Conservation (phyloP, 73 alveolate genomes). For the Effrenium voratum region DNA sequence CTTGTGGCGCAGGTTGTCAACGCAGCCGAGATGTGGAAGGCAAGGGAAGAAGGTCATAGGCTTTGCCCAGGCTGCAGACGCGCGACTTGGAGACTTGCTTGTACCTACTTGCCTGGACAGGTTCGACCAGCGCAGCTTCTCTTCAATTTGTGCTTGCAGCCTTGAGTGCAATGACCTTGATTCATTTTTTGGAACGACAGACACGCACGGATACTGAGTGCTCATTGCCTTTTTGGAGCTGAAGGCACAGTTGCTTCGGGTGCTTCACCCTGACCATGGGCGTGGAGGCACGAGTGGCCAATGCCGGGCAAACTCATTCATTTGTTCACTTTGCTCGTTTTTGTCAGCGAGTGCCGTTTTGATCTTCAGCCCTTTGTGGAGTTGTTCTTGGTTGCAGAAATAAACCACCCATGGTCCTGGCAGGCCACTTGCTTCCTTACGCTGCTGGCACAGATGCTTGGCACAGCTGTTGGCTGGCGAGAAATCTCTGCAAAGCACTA, state of each 20-base stretch:
- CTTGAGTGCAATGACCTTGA: not conserved
- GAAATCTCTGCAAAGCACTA: not conserved
- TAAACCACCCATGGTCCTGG: not conserved
- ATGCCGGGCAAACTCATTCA: too few relatives aligned
- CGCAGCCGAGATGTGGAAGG: constrained; percentile 58
- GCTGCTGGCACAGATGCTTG: constrained; percentile 54
- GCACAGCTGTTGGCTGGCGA: not conserved
- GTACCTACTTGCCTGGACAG: not conserved
- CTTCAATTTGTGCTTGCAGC: not conserved
- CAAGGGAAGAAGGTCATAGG: not conserved
- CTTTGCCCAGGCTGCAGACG: not conserved
- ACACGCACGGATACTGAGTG: not conserved
- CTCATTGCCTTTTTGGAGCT: not conserved
- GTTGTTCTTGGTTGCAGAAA: not conserved
- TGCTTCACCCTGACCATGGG: constrained; percentile 79
- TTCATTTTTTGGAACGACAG: not conserved
- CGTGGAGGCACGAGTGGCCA: constrained; percentile 55
- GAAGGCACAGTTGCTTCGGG: constrained; percentile 92
- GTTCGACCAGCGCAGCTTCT: constrained; percentile 71
- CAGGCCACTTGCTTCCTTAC: constrained; percentile 78
- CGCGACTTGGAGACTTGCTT: not conserved
- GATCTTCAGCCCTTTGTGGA: not conserved
- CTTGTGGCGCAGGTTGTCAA: constrained; percentile 59
- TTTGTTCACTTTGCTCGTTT: too few relatives aligned
- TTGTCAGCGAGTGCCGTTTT: too few relatives aligned